These are phyloP conservation scores for Citrus australasica DNA, from an alignment of 345 rosid genomes.

Conservation along the genomic window DNA sequence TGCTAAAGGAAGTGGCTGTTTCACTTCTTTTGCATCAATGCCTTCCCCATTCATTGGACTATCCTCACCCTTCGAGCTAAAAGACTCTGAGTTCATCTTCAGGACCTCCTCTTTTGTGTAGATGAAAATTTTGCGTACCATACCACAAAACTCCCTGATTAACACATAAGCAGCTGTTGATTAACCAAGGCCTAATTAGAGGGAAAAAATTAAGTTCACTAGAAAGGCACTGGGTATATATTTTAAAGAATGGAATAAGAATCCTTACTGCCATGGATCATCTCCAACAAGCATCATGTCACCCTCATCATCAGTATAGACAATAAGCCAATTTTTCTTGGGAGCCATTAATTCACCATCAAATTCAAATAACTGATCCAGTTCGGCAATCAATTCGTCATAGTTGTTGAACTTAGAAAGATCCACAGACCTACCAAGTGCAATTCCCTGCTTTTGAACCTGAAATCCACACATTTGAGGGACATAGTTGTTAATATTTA, in stretches of 20 bases:
- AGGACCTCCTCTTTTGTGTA: slow-evolving; percentile 77
- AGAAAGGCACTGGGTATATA: background rate
- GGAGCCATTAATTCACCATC: slow-evolving; percentile 60
- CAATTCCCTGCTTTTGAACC: slow-evolving; percentile 85
- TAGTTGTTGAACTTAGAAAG: slow-evolving; percentile 69
- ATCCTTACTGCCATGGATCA: slow-evolving; percentile 92
- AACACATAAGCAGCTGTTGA: background rate
- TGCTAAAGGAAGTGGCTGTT: slow-evolving; percentile 28
- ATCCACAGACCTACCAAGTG: slow-evolving; percentile 79
- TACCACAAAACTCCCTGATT: slow-evolving; percentile 72
- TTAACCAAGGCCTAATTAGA: background rate
- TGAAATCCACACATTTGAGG: slow-evolving; percentile 14
- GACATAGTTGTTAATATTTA: background rate
- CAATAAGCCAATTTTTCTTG: slow-evolving; percentile 63
- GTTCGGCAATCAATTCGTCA: slow-evolving; percentile 55
- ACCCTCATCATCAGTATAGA: slow-evolving; percentile 81
- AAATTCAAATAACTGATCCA: slow-evolving; percentile 74
- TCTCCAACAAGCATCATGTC: slow-evolving; percentile 97
- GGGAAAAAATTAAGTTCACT: background rate
- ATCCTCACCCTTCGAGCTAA: slow-evolving; percentile 41
- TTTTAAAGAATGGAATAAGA: background rate
- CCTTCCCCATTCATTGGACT: slow-evolving; percentile 30
- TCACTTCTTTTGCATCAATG: slow-evolving; percentile 37
- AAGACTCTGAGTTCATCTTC: slow-evolving; percentile 62
- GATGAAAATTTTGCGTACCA: slow-evolving; percentile 65